Conservation (phyloP, 805 yeast genomes). For the Metschnikowia aberdeeniae region DNA sequence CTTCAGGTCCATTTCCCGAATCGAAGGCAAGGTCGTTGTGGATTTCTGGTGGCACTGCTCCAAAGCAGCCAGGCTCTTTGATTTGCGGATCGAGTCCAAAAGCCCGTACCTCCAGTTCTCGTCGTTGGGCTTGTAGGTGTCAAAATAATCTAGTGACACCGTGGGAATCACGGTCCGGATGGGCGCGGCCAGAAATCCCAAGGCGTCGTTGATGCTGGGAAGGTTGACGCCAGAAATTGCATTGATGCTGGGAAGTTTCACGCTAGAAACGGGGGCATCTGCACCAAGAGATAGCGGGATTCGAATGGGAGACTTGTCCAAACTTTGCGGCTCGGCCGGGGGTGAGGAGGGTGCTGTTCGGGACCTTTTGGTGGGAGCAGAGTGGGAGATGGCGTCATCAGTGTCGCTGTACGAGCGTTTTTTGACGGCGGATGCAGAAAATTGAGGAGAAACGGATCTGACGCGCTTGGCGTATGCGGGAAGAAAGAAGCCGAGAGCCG, state of each 20-base stretch:
- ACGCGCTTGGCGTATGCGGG: not conserved
- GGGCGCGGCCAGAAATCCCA: not conserved
- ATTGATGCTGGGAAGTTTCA: not conserved
- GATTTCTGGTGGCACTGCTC: not conserved
- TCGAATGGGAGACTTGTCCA: not conserved
- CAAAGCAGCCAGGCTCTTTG: slow-evolving; percentile 1
- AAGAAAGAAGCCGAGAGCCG: slow-evolving; percentile 2
- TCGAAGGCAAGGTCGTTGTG: slow-evolving; percentile 10
- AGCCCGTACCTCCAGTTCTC: slow-evolving; percentile 43
- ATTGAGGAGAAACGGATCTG: slow-evolving; percentile 3
- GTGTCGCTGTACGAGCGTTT: slow-evolving; percentile 30
- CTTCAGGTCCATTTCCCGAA: slow-evolving; percentile 9
- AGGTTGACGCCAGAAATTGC: slow-evolving; percentile 17
- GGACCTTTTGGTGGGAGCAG: slow-evolving; percentile 5
- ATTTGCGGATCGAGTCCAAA: slow-evolving; percentile 32
- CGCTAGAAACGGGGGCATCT: not conserved
- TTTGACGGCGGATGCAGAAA: slow-evolving; percentile 9
- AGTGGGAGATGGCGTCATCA: not conserved
- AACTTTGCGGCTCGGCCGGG: not conserved
- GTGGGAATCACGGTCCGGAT: slow-evolving; percentile 24
- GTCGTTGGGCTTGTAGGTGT: slow-evolving; percentile 43
- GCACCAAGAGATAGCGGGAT: not conserved
- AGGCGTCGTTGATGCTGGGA: slow-evolving; percentile 31
- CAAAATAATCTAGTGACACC: slow-evolving; percentile 41
- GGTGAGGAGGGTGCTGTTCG: slow-evolving; percentile 16